phyloP scores from a whole-genome alignment of 768 basidiomycete genomes.

The Fistulinella prunicolor region DNA sequence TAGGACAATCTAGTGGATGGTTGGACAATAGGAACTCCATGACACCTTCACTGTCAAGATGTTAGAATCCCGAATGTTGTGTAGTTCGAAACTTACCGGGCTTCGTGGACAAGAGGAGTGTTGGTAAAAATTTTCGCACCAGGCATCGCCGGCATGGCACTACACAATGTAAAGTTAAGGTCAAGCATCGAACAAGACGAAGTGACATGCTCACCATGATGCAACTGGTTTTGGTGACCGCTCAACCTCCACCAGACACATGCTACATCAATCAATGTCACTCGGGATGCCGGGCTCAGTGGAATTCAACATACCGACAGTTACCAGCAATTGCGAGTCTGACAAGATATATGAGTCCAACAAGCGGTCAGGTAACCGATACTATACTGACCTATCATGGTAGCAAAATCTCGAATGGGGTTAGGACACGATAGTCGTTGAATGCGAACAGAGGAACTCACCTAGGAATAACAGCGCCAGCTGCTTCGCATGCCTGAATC shows the following conservation, averaged over 20 bases:
- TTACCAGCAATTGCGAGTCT: constrained; percentile 97
- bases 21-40: constrained; percentile 99
- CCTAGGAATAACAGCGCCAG: constrained; percentile 80
- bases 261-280: constrained; percentile 45
- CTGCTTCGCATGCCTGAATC: constrained; percentile 94
- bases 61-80: constrained; percentile 6
- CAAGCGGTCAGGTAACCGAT: neutral
- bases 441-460: constrained; percentile 30
- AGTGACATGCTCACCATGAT: constrained; percentile 63
- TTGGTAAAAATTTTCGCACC: constrained; percentile 92
- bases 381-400: constrained; percentile 65
- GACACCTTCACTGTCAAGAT: constrained; percentile 74
- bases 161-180: constrained; percentile 28
- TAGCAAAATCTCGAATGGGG: constrained; percentile 63
- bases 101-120: constrained; percentile 86
- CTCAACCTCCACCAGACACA: constrained; percentile 99
- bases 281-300: neutral
- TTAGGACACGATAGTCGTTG: constrained; percentile 10
- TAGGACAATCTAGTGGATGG: constrained; percentile 97
- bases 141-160: constrained; percentile 97
- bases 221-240: constrained; percentile 93
- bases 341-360: constrained; percentile 2
- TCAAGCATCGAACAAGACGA: neutral
- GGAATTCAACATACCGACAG: constrained; percentile 65
- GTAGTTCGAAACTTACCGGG: constrained; percentile 48